These are phyloP conservation scores for Rhodotorula taiwanensis DNA, from an alignment of 768 basidiomycete genomes.

Conservation along the genomic window DNA sequence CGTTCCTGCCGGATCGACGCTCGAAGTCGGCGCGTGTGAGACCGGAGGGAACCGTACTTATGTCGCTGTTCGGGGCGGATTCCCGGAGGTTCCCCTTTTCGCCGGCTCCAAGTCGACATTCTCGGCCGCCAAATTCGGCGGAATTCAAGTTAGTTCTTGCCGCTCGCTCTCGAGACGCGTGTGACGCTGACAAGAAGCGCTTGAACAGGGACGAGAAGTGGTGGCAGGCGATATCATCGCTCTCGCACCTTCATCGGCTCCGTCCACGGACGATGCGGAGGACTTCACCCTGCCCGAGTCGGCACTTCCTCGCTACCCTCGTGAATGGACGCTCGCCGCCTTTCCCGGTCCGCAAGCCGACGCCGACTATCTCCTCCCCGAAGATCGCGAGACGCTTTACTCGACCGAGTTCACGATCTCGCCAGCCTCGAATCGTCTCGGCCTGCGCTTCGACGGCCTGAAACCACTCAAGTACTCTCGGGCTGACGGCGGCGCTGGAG, in stretches of 20 bases:
- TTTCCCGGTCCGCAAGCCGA: constrained; percentile 62
- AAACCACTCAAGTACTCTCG: constrained; percentile 55
- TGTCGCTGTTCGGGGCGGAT: constrained; percentile 56
- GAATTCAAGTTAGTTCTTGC: constrained; percentile 2
- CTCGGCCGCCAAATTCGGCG: constrained; percentile 13
- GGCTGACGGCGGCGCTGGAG: constrained; percentile 58
- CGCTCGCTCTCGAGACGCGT: accelerated
- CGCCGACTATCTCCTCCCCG: constrained; percentile 52
- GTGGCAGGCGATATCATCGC: constrained; percentile 53
- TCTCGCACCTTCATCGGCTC: constrained; percentile 46
- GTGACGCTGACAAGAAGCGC: neutral
- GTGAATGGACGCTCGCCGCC: constrained; percentile 53
- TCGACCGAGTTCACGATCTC: constrained; percentile 54
- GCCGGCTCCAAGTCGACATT: constrained; percentile 59
- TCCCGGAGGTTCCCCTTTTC: constrained; percentile 52
- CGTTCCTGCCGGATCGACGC: constrained; percentile 50
- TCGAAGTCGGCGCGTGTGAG: constrained; percentile 48
- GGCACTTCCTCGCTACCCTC: constrained; percentile 46
- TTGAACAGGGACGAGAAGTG: constrained; percentile 53
- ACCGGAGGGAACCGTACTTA: constrained; percentile 54
- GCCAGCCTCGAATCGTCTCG: constrained; percentile 58
- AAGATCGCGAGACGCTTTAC: constrained; percentile 54
- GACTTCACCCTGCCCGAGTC: constrained; percentile 40
- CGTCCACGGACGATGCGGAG: constrained; percentile 24
- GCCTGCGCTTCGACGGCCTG: constrained; percentile 55